Evolutionary conservation across 768 basidiomycete species (phyloP).

Genomic region (Hericium rajendrae): DNA sequence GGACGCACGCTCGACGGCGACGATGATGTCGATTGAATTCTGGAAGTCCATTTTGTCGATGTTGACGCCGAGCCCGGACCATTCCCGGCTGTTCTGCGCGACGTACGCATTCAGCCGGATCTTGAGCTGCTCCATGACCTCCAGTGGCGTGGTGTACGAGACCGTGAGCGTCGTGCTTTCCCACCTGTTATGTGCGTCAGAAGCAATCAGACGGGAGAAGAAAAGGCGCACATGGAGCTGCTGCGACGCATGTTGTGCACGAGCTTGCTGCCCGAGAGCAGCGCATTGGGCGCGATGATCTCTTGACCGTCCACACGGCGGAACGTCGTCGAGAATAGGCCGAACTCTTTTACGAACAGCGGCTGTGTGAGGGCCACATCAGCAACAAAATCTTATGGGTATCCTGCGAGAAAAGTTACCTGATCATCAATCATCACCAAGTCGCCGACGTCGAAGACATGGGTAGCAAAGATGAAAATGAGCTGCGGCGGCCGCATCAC

Average conservation of each 20-base stretch:
- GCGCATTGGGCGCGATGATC: constrained; percentile 68
- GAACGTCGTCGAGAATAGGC: constrained; percentile 72
- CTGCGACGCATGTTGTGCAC: constrained; percentile 73
- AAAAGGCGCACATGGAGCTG: constrained; percentile 51
- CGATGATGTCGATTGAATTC: constrained; percentile 55
- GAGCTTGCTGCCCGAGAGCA: constrained; percentile 60
- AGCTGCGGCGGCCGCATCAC: constrained; percentile 31
- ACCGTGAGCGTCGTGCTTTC: constrained; percentile 61
- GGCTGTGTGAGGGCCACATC: constrained; percentile 11
- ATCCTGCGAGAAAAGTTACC: constrained; percentile 20
- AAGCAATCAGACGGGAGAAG: not conserved
- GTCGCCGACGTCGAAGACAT: constrained; percentile 81
- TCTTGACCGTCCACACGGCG: constrained; percentile 74
- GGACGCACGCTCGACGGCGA: constrained; percentile 63
- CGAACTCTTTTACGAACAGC: constrained; percentile 65
- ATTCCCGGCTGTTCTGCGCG: constrained; percentile 56
- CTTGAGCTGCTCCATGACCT: constrained; percentile 58
- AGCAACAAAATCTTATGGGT: not conserved
- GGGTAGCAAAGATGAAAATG: constrained; percentile 79
- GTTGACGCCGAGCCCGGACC: constrained; percentile 53
- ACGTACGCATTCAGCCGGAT: constrained; percentile 52
- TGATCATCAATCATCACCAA: constrained; percentile 74
- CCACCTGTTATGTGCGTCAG: constrained; percentile 30
- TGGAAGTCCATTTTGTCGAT: constrained; percentile 78
- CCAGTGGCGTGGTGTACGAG: constrained; percentile 61